Base-by-base conservation (phyloP, 768 basidiomycete species). In the Leccinum truebloodii region DNA sequence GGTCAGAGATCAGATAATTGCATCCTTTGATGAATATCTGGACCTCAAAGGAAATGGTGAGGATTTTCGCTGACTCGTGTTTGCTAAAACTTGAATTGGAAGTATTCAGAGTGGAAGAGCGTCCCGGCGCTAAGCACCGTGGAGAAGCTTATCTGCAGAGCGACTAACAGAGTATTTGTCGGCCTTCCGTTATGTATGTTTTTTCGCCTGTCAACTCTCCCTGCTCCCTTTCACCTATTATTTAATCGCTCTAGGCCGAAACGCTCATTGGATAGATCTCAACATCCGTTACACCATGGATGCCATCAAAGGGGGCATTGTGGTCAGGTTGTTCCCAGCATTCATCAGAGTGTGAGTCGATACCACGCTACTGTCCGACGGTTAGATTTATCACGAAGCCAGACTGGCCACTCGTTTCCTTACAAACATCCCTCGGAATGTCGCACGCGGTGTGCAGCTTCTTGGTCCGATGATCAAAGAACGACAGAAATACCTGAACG, bases 121-220 rank as follows among this genome's bases (percentile, higher is more conserved):
- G 54, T 80, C 7, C 65, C 67, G 0, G 72, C 64, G 2, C 32
- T 74, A 7, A 63, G 71, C 1, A 64, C 58, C 0, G 62, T 76
- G 10, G 71, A 67, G 56, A 63, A 71, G 20, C 67, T 84, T n/a
- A 68, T 84, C 1, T 72, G 75, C 37, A 76, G 80, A 41, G 68
- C 73, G 4, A 79, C 69, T 52, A 83, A 81, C 61, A 76, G 85
- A 6, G 51, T 77, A 0, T 81, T 85, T 56, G 79, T 85, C 6
- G 85, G 83, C 0, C 67, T 77, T 32, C 81, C 82, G 3, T 54
- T 81, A 3, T 85, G 83, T 82, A 52, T 18, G 30, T 10, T 8
- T 13, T 28, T 52, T 22, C 49, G 57, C 37, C 37, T 39, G 37
- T 16, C 37, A 6, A 18, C 6, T 39, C 18, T 39, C 37, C 37